Evolutionary conservation across 345 rosid genomes (phyloP).

Genomic region (Hirschfeldia incana): DNA sequence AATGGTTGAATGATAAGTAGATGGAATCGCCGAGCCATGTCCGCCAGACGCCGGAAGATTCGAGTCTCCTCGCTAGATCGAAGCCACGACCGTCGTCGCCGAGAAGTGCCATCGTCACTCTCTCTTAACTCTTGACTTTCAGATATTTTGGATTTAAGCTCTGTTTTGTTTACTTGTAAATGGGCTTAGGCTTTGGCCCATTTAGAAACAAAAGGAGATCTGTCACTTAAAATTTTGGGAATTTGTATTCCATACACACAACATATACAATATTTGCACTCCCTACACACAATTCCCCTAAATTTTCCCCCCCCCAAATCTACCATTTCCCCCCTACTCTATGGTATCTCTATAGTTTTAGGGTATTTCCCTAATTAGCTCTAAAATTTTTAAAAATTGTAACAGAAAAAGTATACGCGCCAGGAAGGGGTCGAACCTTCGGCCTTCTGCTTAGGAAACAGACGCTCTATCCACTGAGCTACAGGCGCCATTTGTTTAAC

Average conservation of each 20-base stretch:
- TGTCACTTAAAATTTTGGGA: too few species aligned
- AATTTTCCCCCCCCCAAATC: too few species aligned
- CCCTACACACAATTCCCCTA: too few species aligned
- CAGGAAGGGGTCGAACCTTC: slow-evolving; percentile 95
- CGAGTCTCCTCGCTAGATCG: slow-evolving; percentile 80
- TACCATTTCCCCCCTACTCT: too few species aligned
- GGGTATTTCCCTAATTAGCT: too few species aligned
- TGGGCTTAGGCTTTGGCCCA: slow-evolving; percentile 11
- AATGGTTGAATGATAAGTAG: slow-evolving; percentile 52
- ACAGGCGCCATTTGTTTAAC: slow-evolving; percentile 42
- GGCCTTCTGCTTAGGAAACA: slow-evolving; percentile 98
- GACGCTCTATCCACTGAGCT: slow-evolving; percentile 99
- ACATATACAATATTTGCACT: too few species aligned
- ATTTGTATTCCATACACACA: too few species aligned
- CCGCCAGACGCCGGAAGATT: slow-evolving; percentile 72
- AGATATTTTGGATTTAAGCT: not conserved
- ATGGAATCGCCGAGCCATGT: slow-evolving; percentile 83
- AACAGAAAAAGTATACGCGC: too few species aligned
- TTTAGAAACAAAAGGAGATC: not conserved
- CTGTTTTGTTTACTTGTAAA: not conserved
- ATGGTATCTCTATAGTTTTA: too few species aligned
- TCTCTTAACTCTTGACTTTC: not conserved
- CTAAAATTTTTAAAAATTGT: too few species aligned
- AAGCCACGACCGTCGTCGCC: slow-evolving; percentile 92
- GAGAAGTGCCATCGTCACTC: slow-evolving; percentile 61